A percentile compares a stretch with the other conserved stretches of the same genome.
Conservation (phyloP, 2,329 filamentous ascomycete genomes). For the Aspergillus terreus region DNA sequence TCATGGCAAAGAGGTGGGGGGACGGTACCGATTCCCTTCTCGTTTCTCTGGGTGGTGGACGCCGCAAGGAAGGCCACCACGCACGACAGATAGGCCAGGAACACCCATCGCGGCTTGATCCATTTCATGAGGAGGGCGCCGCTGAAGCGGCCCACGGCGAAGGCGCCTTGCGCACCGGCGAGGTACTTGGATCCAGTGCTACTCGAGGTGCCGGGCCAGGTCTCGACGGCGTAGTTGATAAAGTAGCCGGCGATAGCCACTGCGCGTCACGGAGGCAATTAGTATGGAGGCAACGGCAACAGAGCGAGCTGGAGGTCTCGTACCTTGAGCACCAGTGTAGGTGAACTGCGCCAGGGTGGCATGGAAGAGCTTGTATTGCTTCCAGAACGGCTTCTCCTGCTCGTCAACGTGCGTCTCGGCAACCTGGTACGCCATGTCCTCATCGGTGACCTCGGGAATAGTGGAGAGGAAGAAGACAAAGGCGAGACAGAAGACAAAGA, state of each 20-base stretch:
- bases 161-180: conserved; percentile 69
- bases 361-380: conserved; percentile 73
- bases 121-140: conserved; percentile 65
- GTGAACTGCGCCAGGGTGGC: conserved; percentile 74
- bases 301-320: background rate
- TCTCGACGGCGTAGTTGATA: conserved; percentile 68
- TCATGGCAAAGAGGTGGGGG: background rate
- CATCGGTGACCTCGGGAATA: conserved; percentile 69
- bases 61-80: conserved; percentile 59
- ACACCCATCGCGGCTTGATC: conserved; percentile 64
- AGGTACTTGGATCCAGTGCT: conserved; percentile 63
- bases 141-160: conserved; percentile 68
- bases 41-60: conserved; percentile 45
- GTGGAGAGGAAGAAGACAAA: conserved; percentile 63
- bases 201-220: conserved; percentile 52
- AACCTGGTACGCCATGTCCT: conserved; percentile 64
- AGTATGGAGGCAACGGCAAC: background rate
- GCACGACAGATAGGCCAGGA: conserved; percentile 63
- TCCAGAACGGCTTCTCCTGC: conserved; percentile 58
- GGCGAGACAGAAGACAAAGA: conserved; percentile 66
- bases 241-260: conserved; percentile 57
- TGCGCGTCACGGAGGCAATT: conserved; percentile 13
- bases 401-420: conserved; percentile 53
- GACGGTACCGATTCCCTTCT: conserved; percentile 44
- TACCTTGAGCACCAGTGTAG: conserved; percentile 72